Evolutionary conservation across 352 stramenopile genomes (phyloP).

Genomic region (Phytophthora sp.): DNA sequence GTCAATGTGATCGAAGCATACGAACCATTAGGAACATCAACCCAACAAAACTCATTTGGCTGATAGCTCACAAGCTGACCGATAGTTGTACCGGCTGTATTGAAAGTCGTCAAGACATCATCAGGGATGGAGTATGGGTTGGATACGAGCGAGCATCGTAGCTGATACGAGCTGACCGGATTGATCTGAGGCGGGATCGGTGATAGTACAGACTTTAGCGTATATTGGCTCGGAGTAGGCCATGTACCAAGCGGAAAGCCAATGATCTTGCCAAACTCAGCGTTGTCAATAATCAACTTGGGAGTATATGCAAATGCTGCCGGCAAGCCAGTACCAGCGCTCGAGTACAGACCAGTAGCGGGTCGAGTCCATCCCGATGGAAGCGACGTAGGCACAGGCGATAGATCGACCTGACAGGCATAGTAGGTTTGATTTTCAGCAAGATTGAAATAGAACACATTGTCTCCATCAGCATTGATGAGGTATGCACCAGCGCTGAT

Average conservation of each 20-base stretch:
- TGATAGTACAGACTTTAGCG: background rate
- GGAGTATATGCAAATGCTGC: background rate
- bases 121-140: background rate
- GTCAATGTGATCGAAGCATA: background rate
- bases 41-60: background rate
- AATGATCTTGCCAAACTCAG: background rate
- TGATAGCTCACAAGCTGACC: background rate
- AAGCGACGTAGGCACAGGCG: too few species aligned
- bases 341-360: background rate
- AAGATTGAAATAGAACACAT: background rate
- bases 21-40: background rate
- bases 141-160: background rate
- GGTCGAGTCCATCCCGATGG: background rate
- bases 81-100: background rate
- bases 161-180: background rate
- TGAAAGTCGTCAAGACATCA: background rate
- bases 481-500: background rate
- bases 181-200: background rate
- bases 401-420: background rate
- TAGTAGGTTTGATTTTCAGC: background rate
- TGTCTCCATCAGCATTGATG: background rate
- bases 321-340: background rate
- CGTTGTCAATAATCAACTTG: background rate
- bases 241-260: background rate
- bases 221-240: background rate